Evolutionary conservation across 78 protist species (phyloP).

Genomic region (Dictyostelium intermedium): DNA sequence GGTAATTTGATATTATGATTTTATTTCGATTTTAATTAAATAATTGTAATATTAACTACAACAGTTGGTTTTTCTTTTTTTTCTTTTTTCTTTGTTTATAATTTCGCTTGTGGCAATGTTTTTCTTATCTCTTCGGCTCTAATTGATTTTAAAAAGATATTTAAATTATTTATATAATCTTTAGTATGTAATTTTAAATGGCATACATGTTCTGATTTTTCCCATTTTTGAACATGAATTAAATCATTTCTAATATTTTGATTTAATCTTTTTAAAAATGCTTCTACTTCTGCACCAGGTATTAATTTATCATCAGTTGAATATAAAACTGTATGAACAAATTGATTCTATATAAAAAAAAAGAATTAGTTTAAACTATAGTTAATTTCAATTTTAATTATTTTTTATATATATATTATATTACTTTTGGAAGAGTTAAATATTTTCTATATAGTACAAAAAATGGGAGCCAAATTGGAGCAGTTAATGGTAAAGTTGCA

Average conservation of each 20-base stretch:
- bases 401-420: no score
- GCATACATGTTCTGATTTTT: conserved; percentile 19
- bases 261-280: background rate
- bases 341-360: conserved; percentile 25
- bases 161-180: conserved; percentile 14
- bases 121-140: background rate
- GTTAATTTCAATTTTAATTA: no score
- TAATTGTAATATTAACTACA: no score
- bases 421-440: conserved; percentile 37
- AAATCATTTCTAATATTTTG: background rate
- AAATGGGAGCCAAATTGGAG: background rate
- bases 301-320: conserved; percentile 34
- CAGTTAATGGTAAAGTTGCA: background rate
- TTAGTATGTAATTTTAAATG: conserved; percentile 21
- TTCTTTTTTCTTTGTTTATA: background rate
- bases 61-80: no score
- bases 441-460: background rate
- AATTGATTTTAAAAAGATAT: background rate
- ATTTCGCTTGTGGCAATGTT: background rate
- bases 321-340: conserved; percentile 23
- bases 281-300: conserved; percentile 22
- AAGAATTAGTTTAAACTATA: background rate
- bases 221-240: background rate
- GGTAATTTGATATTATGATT: no score
- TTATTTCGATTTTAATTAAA: no score